Conservation (phyloP, 2,329 filamentous ascomycete genomes). For the Trichoderma aggressivum region DNA sequence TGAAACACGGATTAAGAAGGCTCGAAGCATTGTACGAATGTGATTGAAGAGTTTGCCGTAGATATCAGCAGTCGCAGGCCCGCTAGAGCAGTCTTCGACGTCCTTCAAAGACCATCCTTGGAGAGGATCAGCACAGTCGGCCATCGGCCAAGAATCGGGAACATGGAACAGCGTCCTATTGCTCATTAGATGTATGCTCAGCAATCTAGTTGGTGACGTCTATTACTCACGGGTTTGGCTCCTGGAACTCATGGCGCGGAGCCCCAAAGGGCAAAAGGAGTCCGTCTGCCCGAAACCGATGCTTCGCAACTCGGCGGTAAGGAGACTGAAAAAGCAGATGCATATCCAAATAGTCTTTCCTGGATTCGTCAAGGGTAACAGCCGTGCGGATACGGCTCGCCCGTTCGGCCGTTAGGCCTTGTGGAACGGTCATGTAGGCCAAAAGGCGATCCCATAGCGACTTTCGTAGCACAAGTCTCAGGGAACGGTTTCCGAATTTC, state of each 20-base stretch:
- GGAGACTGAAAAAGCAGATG: background rate
- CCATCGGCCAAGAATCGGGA: background rate
- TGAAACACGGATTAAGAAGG: background rate
- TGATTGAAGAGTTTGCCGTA: slow-evolving; percentile 8
- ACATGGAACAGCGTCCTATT: background rate
- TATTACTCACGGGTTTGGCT: slow-evolving; percentile 5
- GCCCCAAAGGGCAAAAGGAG: background rate
- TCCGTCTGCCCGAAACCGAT: background rate
- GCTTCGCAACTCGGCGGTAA: background rate
- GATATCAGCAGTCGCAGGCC: background rate
- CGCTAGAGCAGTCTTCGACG: background rate
- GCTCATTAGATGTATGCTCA: background rate
- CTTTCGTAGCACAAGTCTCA: background rate
- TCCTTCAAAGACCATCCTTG: background rate
- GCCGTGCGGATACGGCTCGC: background rate
- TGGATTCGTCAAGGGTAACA: background rate
- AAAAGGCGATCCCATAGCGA: background rate
- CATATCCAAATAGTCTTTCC: background rate
- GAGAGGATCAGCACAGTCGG: background rate
- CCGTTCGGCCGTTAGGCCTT: background rate
- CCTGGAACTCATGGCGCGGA: background rate
- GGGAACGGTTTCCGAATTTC: background rate
- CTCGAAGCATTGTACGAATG: background rate
- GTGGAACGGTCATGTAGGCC: background rate
- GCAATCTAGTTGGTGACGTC: background rate